These are phyloP conservation scores for Gilbertella persicaria DNA, from an alignment of 371 early-diverging fungal species.

Conservation along the genomic window DNA sequence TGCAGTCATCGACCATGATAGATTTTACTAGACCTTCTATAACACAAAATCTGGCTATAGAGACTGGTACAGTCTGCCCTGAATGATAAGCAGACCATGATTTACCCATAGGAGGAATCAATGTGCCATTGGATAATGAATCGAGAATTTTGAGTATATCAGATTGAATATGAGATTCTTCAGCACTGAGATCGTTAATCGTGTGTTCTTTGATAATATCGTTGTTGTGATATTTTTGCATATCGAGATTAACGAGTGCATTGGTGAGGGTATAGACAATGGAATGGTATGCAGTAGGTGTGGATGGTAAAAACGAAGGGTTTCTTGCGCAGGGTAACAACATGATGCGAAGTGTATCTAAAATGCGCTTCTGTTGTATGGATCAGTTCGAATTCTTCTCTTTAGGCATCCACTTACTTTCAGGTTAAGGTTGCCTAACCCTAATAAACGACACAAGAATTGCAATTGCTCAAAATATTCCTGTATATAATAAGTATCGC, in stretches of 20 bases:
- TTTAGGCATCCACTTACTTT: conserved; percentile 29
- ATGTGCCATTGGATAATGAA: conserved; percentile 25
- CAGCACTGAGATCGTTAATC: not conserved
- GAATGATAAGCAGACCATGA: conserved; percentile 28
- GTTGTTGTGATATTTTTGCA: not conserved
- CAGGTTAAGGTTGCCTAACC: conserved; percentile 25
- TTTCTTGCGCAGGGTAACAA: conserved; percentile 29
- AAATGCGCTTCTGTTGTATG: conserved; percentile 31
- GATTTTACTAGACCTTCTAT: conserved; percentile 36
- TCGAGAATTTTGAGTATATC: conserved; percentile 33
- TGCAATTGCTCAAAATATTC: conserved; percentile 48
- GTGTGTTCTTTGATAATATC: not conserved
- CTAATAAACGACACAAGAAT: conserved; percentile 43
- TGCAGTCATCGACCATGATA: conserved; percentile 21
- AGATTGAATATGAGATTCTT: conserved; percentile 16
- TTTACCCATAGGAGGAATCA: conserved; percentile 29
- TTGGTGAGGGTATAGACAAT: conserved; percentile 46
- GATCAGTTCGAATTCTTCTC: not conserved
- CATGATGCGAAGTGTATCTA: conserved; percentile 26
- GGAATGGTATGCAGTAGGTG: conserved; percentile 40
- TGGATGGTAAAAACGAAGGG: conserved; percentile 37
- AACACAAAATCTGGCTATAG: conserved; percentile 32
- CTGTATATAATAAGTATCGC: conserved; percentile 10
- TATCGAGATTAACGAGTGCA: conserved; percentile 25
- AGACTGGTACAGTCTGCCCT: not conserved